Conservation (phyloP, 257 asterid genomes). For the Solanum commersonii region DNA sequence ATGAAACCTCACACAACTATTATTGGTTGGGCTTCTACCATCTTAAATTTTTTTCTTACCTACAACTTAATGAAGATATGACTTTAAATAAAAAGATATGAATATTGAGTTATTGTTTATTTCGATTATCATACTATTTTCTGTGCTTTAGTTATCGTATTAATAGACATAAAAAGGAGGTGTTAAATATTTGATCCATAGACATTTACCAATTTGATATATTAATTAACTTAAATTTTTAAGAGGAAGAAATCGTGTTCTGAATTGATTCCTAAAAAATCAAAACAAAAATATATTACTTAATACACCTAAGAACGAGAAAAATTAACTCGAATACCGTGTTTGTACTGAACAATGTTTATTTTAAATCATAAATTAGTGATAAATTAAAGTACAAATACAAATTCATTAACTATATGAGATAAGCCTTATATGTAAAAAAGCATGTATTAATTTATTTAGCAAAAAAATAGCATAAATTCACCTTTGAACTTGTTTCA, state of each 20-base stretch:
- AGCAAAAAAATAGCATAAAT: no score
- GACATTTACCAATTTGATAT: neutral
- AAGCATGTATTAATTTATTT: no score
- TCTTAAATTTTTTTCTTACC: no score
- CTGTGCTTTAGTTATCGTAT: rapidly evolving
- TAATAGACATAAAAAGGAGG: no score
- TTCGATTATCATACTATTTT: neutral
- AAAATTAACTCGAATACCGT: neutral
- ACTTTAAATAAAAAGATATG: neutral
- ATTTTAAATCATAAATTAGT: neutral
- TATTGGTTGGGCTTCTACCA: no score
- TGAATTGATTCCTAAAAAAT: neutral
- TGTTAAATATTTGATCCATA: neutral
- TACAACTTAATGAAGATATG: no score
- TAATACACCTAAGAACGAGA: neutral
- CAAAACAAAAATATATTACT: neutral
- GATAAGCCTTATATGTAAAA: neutral
- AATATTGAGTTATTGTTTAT: neutral
- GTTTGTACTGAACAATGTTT: neutral
- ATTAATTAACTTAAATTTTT: neutral
- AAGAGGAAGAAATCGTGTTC: neutral
- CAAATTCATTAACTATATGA: neutral
- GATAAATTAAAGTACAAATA: neutral
- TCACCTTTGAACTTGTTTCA: no score
- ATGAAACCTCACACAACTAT: no score